Conservation (phyloP, 2,329 filamentous ascomycete species). For the Macrophomina pseudophaseolina region DNA sequence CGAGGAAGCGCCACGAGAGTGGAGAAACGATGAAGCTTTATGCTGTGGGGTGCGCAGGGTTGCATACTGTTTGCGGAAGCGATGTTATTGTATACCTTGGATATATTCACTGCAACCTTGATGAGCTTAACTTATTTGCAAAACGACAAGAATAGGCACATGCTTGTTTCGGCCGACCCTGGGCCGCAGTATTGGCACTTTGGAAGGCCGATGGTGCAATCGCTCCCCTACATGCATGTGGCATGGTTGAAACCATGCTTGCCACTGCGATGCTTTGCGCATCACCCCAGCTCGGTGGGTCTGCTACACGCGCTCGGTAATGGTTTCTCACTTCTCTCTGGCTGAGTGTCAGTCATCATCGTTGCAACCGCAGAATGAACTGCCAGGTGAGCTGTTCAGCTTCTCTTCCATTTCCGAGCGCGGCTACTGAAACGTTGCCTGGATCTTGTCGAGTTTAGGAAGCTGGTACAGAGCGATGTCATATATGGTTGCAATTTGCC, state of each 20-base stretch:
- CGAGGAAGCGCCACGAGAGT: too few relatives aligned
- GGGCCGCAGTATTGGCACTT: too few relatives aligned
- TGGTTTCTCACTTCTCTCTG: too few relatives aligned
- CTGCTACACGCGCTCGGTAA: too few relatives aligned
- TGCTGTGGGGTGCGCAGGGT: background rate
- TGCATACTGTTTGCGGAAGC: background rate
- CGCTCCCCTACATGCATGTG: too few relatives aligned
- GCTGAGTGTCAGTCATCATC: background rate
- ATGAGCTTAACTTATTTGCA: background rate
- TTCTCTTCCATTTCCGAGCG: background rate
- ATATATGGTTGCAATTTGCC: background rate
- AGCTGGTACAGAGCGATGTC: background rate
- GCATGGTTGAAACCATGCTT: too few relatives aligned
- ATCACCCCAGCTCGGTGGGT: too few relatives aligned
- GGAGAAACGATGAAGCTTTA: background rate
- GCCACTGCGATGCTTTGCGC: too few relatives aligned
- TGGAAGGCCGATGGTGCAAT: too few relatives aligned
- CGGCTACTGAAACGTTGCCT: background rate
- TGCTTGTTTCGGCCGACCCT: too few relatives aligned
- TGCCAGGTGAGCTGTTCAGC: background rate
- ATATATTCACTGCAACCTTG: background rate
- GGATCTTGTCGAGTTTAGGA: background rate
- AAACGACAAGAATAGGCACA: background rate
- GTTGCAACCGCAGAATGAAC: background rate
- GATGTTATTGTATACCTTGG: background rate